A percentile compares a stretch with the other conserved stretches of the same genome.
These are phyloP conservation scores for Fusarium sp. DNA, from an alignment of 2,329 filamentous ascomycete species.

Conservation along the genomic window DNA sequence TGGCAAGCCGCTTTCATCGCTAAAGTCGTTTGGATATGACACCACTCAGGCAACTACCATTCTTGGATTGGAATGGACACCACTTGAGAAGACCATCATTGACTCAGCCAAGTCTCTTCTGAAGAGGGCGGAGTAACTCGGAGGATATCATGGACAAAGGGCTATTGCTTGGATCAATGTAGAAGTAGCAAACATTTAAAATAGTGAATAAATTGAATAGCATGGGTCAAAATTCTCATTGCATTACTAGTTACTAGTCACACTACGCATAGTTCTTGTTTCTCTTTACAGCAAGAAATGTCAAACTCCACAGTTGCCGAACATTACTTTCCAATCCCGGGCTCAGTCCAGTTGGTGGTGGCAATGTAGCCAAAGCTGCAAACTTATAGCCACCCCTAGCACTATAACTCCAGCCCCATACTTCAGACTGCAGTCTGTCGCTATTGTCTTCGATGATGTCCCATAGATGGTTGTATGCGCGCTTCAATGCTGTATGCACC, in stretches of 20 bases:
- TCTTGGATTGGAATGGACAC: too few relatives aligned
- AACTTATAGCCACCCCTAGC: conserved; percentile 39
- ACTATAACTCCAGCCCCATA: conserved; percentile 74
- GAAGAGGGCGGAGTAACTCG: too few relatives aligned
- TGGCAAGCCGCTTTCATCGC: neutral
- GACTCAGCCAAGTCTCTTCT: too few relatives aligned
- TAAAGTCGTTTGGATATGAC: too few relatives aligned
- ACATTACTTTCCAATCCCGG: conserved; percentile 42
- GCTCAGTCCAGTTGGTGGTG: conserved; percentile 22
- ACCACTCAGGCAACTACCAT: too few relatives aligned
- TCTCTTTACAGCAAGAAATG: conserved; percentile 39
- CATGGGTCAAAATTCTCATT: too few relatives aligned
- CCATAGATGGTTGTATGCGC: conserved; percentile 74
- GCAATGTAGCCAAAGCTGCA: conserved; percentile 43
- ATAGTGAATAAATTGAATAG: too few relatives aligned
- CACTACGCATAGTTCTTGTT: neutral
- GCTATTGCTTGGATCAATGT: too few relatives aligned
- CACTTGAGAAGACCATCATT: too few relatives aligned
- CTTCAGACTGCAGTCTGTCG: conserved; percentile 67
- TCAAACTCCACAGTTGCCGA: conserved; percentile 42
- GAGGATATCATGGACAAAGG: too few relatives aligned
- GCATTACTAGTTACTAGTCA: too few relatives aligned
- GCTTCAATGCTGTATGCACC: conserved; percentile 62
- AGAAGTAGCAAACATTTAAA: too few relatives aligned
- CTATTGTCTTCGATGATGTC: conserved; percentile 71